Evolutionary conservation across 768 basidiomycete genomes (phyloP).

Genomic region (Boletus coccyginus): DNA sequence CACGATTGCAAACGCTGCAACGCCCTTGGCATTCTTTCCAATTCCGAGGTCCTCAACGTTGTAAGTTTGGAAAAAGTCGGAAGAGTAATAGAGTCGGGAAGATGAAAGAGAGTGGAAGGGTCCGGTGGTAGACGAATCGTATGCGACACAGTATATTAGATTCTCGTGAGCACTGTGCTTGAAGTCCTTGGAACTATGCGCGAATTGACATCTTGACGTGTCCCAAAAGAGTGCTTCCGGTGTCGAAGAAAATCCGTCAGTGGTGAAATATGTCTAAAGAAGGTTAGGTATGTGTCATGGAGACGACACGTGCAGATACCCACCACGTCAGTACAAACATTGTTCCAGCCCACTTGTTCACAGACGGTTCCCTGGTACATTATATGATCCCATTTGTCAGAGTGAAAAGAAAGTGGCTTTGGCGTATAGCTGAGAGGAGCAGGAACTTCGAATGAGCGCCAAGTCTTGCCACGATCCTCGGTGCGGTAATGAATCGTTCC

Average conservation of each 20-base stretch:
- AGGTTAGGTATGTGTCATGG: slow-evolving; percentile 6
- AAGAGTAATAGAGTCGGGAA: slow-evolving; percentile 76
- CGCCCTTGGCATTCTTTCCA: slow-evolving; percentile 79
- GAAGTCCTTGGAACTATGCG: slow-evolving; percentile 82
- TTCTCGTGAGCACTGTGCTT: slow-evolving; percentile 70
- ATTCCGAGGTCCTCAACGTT: slow-evolving; percentile 85
- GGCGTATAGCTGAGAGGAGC: slow-evolving; percentile 43
- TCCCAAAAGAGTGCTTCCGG: slow-evolving; percentile 62
- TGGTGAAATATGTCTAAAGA: slow-evolving; percentile 83
- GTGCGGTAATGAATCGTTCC: slow-evolving; percentile 83
- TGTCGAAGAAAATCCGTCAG: slow-evolving; percentile 68
- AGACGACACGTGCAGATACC: not conserved
- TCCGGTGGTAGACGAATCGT: slow-evolving; percentile 53
- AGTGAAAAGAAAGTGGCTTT: slow-evolving; percentile 84
- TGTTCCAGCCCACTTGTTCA: slow-evolving; percentile 48
- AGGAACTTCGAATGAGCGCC: slow-evolving; percentile 79
- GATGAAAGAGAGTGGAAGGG: slow-evolving; percentile 46
- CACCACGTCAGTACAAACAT: slow-evolving; percentile 72
- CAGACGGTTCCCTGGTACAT: slow-evolving; percentile 78
- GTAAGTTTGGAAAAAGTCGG: slow-evolving; percentile 73
- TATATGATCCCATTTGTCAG: slow-evolving; percentile 73
- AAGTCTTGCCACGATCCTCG: slow-evolving; percentile 81
- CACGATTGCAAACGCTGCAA: slow-evolving; percentile 92
- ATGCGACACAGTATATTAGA: slow-evolving; percentile 89
- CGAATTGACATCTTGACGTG: slow-evolving; percentile 82